Conservation (phyloP, 83 land plant species). For the Picea abies region DNA sequence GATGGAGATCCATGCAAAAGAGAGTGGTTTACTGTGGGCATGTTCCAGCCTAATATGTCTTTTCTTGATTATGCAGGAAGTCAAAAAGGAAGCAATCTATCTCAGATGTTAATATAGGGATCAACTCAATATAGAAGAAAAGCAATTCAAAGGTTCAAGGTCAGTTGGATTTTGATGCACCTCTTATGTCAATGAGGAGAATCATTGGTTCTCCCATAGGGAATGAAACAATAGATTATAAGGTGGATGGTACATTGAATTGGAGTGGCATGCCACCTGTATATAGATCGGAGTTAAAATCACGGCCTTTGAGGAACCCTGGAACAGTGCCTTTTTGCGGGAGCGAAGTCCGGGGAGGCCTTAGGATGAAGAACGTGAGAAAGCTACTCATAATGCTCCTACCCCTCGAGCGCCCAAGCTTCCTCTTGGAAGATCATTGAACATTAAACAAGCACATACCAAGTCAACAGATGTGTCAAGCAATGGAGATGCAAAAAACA, state of each 20-base stretch:
- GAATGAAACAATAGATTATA: neutral
- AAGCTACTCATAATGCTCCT: slow-evolving; percentile 15
- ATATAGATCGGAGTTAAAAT: slow-evolving; percentile 16
- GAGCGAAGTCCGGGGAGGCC: slow-evolving; percentile 57
- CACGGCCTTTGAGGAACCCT: slow-evolving; percentile 49
- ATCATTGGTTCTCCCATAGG: neutral
- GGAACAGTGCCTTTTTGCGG: slow-evolving; percentile 60
- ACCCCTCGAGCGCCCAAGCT: slow-evolving; percentile 36
- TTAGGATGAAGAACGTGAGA: slow-evolving; percentile 22
- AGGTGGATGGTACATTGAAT: neutral
- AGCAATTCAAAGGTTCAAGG: neutral
- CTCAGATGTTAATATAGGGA: neutral
- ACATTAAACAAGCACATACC: neutral
- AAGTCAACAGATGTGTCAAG: neutral
- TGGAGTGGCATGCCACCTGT: neutral
- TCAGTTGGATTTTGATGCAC: slow-evolving; percentile 52
- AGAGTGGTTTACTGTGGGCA: too few relatives aligned
- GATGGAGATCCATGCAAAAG: too few relatives aligned
- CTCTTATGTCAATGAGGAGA: slow-evolving; percentile 59
- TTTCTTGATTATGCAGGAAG: neutral
- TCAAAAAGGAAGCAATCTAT: neutral
- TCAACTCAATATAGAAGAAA: neutral
- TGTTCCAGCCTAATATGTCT: too few relatives aligned
- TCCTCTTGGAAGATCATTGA: slow-evolving; percentile 31
- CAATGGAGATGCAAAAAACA: neutral